Evolutionary conservation across 257 asterid species (phyloP).

Genomic region (Coffea canephora): DNA sequence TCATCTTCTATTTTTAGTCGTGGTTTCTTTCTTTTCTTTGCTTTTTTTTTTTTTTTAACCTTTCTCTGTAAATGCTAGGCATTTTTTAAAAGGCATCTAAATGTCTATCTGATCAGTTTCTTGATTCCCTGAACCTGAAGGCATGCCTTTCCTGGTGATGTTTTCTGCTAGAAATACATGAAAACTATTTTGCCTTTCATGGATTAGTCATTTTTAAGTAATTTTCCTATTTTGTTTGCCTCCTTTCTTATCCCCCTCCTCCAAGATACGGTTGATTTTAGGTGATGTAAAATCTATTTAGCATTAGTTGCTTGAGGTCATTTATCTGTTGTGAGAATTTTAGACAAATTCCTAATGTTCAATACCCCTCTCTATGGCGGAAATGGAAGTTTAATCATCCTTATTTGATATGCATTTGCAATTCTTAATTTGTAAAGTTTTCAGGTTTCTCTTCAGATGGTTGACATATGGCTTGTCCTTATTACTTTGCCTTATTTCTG

Average conservation of each 20-base stretch:
- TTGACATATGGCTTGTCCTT: slow-evolving; percentile 5
- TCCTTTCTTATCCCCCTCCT: neutral
- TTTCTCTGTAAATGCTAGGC: too few species aligned
- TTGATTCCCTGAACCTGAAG: too few species aligned
- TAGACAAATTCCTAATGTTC: neutral
- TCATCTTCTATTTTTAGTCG: too few species aligned
- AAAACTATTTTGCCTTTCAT: neutral
- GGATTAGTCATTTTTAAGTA: neutral
- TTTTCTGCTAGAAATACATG: too few species aligned
- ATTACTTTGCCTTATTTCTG: slow-evolving; percentile 20
- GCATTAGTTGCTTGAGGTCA: neutral
- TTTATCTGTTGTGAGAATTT: neutral
- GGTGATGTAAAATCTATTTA: too few species aligned
- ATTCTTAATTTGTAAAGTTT: neutral
- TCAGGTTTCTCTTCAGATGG: neutral
- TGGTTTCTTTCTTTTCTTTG: too few species aligned
- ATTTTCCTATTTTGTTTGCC: neutral
- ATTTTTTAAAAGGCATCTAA: too few species aligned
- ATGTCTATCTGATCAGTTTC: too few species aligned
- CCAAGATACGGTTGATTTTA: neutral
- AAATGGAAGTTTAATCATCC: neutral
- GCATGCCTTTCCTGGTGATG: too few species aligned
- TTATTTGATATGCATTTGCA: neutral
- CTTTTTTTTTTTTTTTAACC: too few species aligned
- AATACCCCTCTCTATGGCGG: too few species aligned